Percentiles rank a stretch among this genome's conserved stretches.
Conservation (phyloP, 176 grass and related monocot genomes). For the Oryza meridionalis region DNA sequence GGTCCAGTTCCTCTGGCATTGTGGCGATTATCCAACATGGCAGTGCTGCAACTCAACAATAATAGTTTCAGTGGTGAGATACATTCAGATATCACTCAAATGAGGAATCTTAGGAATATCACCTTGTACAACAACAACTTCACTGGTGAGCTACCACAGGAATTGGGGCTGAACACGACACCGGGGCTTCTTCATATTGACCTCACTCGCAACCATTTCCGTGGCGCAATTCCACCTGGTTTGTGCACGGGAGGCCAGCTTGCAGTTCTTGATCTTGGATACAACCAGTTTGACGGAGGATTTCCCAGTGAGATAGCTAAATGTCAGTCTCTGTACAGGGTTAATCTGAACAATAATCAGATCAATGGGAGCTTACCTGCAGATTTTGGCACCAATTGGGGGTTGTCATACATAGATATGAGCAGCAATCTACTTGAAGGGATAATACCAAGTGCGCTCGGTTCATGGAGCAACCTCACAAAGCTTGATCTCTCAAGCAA, state of each 20-base stretch:
- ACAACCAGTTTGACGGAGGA: constrained; percentile 40
- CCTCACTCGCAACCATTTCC: constrained; percentile 44
- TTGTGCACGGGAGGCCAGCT: constrained; percentile 37
- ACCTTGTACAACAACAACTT: constrained; percentile 50
- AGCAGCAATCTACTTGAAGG: constrained; percentile 48
- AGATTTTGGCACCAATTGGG: constrained; percentile 16
- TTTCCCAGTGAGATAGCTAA: constrained; percentile 31
- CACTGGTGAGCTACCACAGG: constrained; percentile 47
- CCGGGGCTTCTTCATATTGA: constrained; percentile 39
- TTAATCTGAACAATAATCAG: constrained; percentile 45
- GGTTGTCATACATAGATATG: constrained; percentile 52
- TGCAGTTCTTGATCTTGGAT: constrained; percentile 43
- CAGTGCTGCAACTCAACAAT: constrained; percentile 43
- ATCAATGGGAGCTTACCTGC: constrained; percentile 37
- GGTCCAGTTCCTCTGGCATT: constrained; percentile 39
- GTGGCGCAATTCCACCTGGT: constrained; percentile 40
- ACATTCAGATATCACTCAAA: constrained; percentile 43
- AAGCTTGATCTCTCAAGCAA: constrained; percentile 51
- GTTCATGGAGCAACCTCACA: constrained; percentile 54
- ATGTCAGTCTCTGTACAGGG: constrained; percentile 38
- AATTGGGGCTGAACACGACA: constrained; percentile 34
- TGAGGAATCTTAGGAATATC: constrained; percentile 43
- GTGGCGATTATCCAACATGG: constrained; percentile 32
- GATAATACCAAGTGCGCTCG: constrained; percentile 38
- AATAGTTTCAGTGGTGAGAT: constrained; percentile 49